Evolutionary conservation across 257 asterid genomes (phyloP), one percentile per base, ranked within the genome.

Genomic region (Eucommia ulmoides): DNA sequence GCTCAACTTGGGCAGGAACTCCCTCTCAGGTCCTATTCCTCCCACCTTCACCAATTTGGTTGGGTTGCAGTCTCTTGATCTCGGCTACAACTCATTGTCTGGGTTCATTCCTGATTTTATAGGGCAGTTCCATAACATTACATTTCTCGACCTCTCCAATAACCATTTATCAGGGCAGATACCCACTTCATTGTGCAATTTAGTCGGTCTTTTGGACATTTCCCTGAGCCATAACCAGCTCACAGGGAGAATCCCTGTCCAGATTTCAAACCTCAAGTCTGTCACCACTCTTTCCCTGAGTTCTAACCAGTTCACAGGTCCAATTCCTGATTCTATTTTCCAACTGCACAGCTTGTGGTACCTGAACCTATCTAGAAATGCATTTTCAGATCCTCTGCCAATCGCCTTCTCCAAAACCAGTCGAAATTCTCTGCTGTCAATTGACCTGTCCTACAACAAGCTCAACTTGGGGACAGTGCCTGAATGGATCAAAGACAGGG

Each of bases 391-490:
- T 51, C 94, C 93, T 46, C 54, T 89, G 60, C 96, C 98, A n/a
- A 70, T 53, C 17, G 21, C 74, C n/a, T 75, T 81, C 19, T 45
- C 65, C 7, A 64, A 54, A 35, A 91, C 92, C 2, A 76, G 84
- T 23, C 93, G 72, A 26, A 64, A n/a, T n/a, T n/a, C 88, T 46
- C 60, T 89, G 33, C 41, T 70, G 59, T 76, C 92, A 1, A 73
- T 89, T 12, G 98, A 89, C 68, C 78, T 89, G 54, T 89, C 98
- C 22, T 74, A 78, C 72, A 89, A 75, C 64, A 67, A 46, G 50
- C 70, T 89, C 41, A 61, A 60, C 60, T 56, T 89, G n/a, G 78
- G 83, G 48, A 56, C 60, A 15, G 70, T 85, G 6, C 98, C 98
- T 19, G 65, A 56, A 25, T 89, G 94, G 96, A 74, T 89, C 73